Conservation (phyloP, 2,329 filamentous ascomycete species). For the Cladosporium sphaerospermum region DNA sequence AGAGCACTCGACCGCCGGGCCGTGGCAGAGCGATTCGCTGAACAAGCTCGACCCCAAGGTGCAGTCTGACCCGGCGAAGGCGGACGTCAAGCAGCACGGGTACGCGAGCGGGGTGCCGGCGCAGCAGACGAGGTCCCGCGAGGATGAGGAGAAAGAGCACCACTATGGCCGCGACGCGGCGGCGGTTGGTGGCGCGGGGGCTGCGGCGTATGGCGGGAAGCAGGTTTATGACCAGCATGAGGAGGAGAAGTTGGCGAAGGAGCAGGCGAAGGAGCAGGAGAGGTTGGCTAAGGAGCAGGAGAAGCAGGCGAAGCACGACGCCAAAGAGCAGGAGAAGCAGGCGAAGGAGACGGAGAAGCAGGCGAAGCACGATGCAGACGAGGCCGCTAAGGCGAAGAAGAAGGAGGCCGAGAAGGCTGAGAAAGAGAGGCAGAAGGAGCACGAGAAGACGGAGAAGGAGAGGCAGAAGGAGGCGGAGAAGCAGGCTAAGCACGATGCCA, state of each 20-base stretch:
- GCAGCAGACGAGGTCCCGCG: neutral
- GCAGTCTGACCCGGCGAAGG: conserved; percentile 7
- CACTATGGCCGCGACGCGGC: conserved; percentile 30
- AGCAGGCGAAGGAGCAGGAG: conserved; percentile 28
- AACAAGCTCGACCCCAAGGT: conserved; percentile 22
- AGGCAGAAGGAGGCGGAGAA: conserved; percentile 21
- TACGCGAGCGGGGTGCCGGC: conserved; percentile 2
- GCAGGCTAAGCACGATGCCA: conserved; percentile 22
- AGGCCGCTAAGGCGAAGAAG: conserved; percentile 18
- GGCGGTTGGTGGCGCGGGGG: conserved; percentile 27
- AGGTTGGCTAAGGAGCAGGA: neutral
- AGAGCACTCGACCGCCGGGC: conserved; percentile 17
- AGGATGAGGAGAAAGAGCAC: conserved; percentile 14
- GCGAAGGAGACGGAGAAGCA: neutral
- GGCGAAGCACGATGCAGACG: conserved; percentile 15
- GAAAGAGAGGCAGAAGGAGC: conserved; percentile 12
- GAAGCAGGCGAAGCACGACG: conserved; percentile 20
- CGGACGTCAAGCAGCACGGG: conserved; percentile 5
- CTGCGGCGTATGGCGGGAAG: conserved; percentile 14
- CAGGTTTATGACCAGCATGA: conserved; percentile 19
- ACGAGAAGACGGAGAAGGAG: conserved; percentile 24
- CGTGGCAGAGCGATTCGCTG: conserved; percentile 9
- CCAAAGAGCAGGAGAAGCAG: conserved; percentile 10
- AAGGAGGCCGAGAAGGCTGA: conserved; percentile 18
- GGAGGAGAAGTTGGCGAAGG: conserved; percentile 24